Evolutionary conservation across 305 asterid genomes (phyloP).

Genomic region (Fraxinus sp.): DNA sequence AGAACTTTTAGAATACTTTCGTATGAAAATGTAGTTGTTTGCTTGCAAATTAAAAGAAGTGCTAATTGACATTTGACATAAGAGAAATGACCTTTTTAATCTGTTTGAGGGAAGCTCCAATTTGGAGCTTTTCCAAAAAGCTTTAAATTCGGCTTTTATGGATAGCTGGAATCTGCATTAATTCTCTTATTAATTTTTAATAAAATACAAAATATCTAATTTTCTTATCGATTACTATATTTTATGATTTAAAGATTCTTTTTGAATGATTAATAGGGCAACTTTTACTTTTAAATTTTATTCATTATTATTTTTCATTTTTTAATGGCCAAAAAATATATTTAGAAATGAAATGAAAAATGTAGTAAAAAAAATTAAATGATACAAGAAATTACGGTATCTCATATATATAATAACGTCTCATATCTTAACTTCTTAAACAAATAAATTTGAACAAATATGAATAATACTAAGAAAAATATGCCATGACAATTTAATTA

Average conservation of each 20-base stretch:
- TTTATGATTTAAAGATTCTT: too few relatives aligned
- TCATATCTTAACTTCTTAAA: background rate
- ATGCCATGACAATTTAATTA: background rate
- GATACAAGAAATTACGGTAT: background rate
- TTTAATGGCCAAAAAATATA: background rate
- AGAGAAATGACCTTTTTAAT: background rate
- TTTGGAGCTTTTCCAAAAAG: background rate
- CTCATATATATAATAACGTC: background rate
- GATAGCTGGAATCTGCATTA: background rate
- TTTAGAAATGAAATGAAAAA: too few relatives aligned
- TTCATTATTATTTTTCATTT: background rate
- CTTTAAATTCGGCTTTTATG: background rate
- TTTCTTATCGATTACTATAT: too few relatives aligned
- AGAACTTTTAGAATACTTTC: background rate
- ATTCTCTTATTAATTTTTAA: background rate
- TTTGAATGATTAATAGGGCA: background rate
- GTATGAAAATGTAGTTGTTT: background rate
- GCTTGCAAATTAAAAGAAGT: background rate
- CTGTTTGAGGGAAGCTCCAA: background rate
- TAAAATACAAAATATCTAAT: too few relatives aligned
- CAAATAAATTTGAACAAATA: background rate
- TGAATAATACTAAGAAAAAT: too few relatives aligned
- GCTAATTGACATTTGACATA: background rate
- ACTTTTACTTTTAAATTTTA: background rate
- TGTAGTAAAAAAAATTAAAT: too few relatives aligned